Evolutionary conservation across 306 rosid genomes (phyloP).

Genomic region (Cicer arietinum): DNA sequence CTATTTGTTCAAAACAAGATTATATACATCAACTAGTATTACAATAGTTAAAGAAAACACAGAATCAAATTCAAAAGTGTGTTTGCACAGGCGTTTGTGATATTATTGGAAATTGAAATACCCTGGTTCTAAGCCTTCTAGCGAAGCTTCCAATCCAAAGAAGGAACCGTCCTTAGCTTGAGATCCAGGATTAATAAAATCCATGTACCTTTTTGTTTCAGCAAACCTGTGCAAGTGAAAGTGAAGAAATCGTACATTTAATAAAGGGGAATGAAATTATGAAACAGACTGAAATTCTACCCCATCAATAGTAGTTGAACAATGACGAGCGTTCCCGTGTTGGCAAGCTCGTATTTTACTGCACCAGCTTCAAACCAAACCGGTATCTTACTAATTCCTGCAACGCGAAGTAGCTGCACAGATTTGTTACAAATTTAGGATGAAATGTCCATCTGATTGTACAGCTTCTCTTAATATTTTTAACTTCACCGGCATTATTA

Average conservation of each 20-base stretch:
- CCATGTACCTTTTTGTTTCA: conserved; percentile 94
- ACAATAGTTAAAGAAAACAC: background rate
- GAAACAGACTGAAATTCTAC: conserved; percentile 46
- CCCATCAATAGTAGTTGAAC: conserved; percentile 90
- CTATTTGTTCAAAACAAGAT: conserved; percentile 51
- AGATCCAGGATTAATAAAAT: conserved; percentile 87
- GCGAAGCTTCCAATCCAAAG: conserved; percentile 78
- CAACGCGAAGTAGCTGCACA: conserved; percentile 80
- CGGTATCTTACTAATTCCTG: conserved; percentile 68
- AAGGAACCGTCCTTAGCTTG: conserved; percentile 82
- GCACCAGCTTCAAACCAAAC: conserved; percentile 94
- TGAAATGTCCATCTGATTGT: conserved; percentile 5
- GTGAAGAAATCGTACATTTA: background rate
- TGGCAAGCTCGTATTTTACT: conserved; percentile 67
- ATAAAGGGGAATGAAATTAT: conserved; percentile 11
- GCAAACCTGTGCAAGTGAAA: conserved; percentile 63
- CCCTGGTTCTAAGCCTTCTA: conserved; percentile 94
- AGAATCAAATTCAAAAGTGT: background rate
- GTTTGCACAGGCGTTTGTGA: background rate
- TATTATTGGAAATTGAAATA: conserved; percentile 46
- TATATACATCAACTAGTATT: conserved; percentile 13
- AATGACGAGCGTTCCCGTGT: conserved; percentile 70
- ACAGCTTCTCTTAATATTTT: background rate
- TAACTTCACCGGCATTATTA: background rate
- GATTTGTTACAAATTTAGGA: conserved; percentile 29